Conservation (phyloP, 495 filamentous ascomycete species). For the Aspergillus wentii region DNA sequence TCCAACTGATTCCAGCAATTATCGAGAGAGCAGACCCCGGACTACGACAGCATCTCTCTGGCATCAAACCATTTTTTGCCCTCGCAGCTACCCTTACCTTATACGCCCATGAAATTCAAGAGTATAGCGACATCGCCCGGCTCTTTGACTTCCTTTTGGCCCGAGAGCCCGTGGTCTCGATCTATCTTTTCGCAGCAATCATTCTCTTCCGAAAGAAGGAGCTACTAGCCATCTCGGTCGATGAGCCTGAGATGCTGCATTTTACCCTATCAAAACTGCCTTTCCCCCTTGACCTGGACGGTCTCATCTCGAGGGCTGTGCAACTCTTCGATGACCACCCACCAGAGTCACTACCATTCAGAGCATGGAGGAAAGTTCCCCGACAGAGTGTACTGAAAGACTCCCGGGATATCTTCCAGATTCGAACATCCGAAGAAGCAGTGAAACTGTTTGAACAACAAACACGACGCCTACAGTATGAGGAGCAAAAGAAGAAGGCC, state of each 20-base stretch:
- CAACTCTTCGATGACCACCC: conserved; percentile 60
- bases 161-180: conserved; percentile 72
- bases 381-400: conserved; percentile 80
- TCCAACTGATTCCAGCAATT: conserved; percentile 79
- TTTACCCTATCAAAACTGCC: conserved; percentile 84
- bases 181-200: conserved; percentile 91
- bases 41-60: conserved; percentile 66
- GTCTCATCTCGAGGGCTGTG: conserved; percentile 60
- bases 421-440: conserved; percentile 56
- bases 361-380: conserved; percentile 68
- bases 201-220: conserved; percentile 74
- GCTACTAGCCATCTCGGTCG: conserved; percentile 70
- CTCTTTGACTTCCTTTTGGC: conserved; percentile 90
- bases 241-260: conserved; percentile 94
- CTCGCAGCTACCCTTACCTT: conserved; percentile 85
- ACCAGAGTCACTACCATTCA: conserved; percentile 60
- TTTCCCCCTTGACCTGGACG: conserved; percentile 75
- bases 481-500: conserved; percentile 53
- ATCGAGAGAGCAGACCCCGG: conserved; percentile 61
- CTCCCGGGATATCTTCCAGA: conserved; percentile 43
- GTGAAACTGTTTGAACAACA: conserved; percentile 63
- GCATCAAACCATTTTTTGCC: conserved; percentile 85
- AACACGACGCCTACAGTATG: conserved; percentile 57
- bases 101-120: conserved; percentile 93
- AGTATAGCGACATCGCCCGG: conserved; percentile 78